phyloP scores from a whole-genome alignment of 2,329 filamentous ascomycete species.

The Phoma sp. region DNA sequence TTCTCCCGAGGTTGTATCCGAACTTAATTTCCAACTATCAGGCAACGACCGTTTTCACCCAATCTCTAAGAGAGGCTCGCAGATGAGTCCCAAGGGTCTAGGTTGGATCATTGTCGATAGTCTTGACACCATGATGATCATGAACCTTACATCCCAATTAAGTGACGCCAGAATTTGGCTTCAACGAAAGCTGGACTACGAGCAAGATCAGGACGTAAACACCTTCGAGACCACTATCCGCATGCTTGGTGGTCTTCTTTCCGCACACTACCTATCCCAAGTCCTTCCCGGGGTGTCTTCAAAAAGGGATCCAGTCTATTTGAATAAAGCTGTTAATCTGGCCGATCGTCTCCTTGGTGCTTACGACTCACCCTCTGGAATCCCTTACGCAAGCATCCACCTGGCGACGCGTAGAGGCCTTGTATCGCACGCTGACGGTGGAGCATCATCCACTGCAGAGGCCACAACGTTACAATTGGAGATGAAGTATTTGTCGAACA shows the following conservation, averaged over 20 bases:
- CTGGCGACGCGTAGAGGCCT: slow-evolving; percentile 77
- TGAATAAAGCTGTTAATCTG: slow-evolving; percentile 91
- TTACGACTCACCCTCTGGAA: slow-evolving; percentile 82
- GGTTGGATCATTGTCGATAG: slow-evolving; percentile 98
- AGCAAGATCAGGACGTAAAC: slow-evolving; percentile 92
- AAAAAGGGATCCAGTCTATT: slow-evolving; percentile 84
- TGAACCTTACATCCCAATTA: slow-evolving; percentile 89
- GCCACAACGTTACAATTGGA: slow-evolving; percentile 90
- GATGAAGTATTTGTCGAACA: slow-evolving; percentile 92
- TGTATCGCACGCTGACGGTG: slow-evolving; percentile 79
- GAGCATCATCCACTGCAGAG: slow-evolving; percentile 91
- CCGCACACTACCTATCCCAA: slow-evolving; percentile 88
- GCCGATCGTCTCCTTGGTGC: slow-evolving; percentile 84
- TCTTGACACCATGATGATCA: slow-evolving; percentile 95
- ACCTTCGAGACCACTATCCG: slow-evolving; percentile 97
- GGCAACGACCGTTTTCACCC: slow-evolving; percentile 85
- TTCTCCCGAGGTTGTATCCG: slow-evolving; percentile 24
- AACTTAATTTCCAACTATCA: slow-evolving; percentile 10
- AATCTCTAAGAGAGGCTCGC: slow-evolving; percentile 74
- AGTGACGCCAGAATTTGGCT: slow-evolving; percentile 88
- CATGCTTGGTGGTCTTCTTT: slow-evolving; percentile 89
- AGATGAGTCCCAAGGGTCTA: slow-evolving; percentile 82
- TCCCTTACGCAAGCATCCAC: slow-evolving; percentile 90
- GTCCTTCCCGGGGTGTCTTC: slow-evolving; percentile 78
- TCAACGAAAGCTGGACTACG: slow-evolving; percentile 76